Evolutionary conservation across 1,284 basidiomycete species (phyloP).

Genomic region (Pascua sp.): DNA sequence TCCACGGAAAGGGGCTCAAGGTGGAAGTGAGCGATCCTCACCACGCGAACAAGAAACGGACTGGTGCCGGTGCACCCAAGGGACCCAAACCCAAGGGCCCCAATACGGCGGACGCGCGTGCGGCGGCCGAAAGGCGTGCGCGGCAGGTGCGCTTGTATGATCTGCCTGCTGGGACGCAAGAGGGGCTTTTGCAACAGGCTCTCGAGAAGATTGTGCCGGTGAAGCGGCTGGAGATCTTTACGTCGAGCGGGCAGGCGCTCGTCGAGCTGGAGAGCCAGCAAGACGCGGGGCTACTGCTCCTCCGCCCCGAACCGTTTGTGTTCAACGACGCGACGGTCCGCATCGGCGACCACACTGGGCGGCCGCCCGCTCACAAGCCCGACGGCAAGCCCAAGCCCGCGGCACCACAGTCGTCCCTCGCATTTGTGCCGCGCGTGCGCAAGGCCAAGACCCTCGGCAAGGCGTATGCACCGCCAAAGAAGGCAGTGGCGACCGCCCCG

Average conservation of each 20-base stretch:
- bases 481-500: constrained; percentile 16
- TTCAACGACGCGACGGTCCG: constrained; percentile 55
- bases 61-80: too few relatives aligned
- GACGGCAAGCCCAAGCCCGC: neutral
- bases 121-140: constrained; percentile 55
- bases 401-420: constrained; percentile 9
- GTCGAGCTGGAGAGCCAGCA: constrained; percentile 69
- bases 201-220: constrained; percentile 73
- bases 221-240: constrained; percentile 71
- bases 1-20: constrained; percentile 47
- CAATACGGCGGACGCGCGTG: constrained; percentile 8
- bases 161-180: constrained; percentile 70
- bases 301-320: constrained; percentile 63
- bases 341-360: constrained; percentile 14
- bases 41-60: constrained; percentile 9
- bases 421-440: constrained; percentile 33
- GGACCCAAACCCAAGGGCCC: neutral
- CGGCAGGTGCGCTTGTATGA: constrained; percentile 68
- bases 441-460: constrained; percentile 32
- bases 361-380: neutral
- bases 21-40: constrained; percentile 40
- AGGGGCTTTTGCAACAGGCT: constrained; percentile 80
- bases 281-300: constrained; percentile 73
- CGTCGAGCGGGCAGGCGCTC: constrained; percentile 64
- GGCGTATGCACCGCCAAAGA: constrained; percentile 27